Evolutionary conservation across 2,329 filamentous ascomycete species (phyloP).

Genomic region (Sarocladiaceae sp.): DNA sequence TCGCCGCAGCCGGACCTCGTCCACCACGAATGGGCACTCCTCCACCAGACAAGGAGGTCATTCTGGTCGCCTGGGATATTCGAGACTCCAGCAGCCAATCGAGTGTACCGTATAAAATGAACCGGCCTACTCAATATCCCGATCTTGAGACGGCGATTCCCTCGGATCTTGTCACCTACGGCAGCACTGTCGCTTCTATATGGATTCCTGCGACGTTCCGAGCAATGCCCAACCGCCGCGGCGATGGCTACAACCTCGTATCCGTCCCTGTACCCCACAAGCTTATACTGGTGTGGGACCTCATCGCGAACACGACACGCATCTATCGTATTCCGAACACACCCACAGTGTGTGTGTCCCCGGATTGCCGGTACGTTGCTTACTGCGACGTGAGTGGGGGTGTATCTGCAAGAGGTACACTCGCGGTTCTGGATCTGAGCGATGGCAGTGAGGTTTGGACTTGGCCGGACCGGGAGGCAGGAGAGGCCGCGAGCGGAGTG

Average conservation of each 20-base stretch:
- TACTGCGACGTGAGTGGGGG: conserved; percentile 31
- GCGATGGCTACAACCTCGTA: conserved; percentile 24
- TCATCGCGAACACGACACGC: conserved; percentile 28
- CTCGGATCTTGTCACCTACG: conserved; percentile 29
- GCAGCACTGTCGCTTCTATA: conserved; percentile 31
- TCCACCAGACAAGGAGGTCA: conserved; percentile 29
- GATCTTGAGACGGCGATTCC: conserved; percentile 34
- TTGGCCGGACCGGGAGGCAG: conserved; percentile 27
- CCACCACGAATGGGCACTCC: conserved; percentile 30
- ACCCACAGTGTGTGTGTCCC: conserved; percentile 27
- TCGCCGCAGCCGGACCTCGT: conserved; percentile 31
- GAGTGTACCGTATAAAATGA: conserved; percentile 28
- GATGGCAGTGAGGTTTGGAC: conserved; percentile 30
- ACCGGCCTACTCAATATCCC: conserved; percentile 29
- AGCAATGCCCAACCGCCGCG: conserved; percentile 19
- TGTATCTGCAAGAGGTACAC: conserved; percentile 24
- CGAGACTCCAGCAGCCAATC: conserved; percentile 18
- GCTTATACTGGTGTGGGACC: conserved; percentile 34
- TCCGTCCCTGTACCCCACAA: conserved; percentile 25
- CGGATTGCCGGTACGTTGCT: conserved; percentile 33
- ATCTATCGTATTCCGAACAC: conserved; percentile 34
- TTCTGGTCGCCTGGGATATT: conserved; percentile 34
- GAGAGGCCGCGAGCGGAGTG: conserved; percentile 17
- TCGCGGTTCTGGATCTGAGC: conserved; percentile 32
- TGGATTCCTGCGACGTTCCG: conserved; percentile 34